Base-by-base conservation (phyloP, 371 early-diverging fungal genomes). In the Aphelidium insulamus region DNA sequence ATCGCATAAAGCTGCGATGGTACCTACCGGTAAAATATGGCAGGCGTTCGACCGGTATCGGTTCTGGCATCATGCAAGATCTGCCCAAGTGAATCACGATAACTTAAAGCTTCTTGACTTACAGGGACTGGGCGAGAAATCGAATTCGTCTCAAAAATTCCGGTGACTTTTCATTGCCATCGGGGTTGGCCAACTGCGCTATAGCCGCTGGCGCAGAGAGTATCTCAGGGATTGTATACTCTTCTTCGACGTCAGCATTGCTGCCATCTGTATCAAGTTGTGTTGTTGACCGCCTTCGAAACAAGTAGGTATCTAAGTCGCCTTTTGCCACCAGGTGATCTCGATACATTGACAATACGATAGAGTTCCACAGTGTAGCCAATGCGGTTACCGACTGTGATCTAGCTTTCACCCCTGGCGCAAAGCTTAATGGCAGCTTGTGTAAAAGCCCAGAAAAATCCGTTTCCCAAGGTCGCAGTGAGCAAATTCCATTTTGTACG, bases 61-160 rank as follows among this genome's bases (percentile, higher is more conserved):
- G 77, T 41, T 72, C 69, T 0, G 83, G 86, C 41, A 86, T 74
- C 2, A 72, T 65, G 2, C 78, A 81, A 5, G 82, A n/a, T n/a
- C n/a, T n/a, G n/a, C n/a, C n/a, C n/a, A n/a, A n/a, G n/a, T n/a
- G n/a, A n/a, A n/a, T n/a, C n/a, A n/a, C n/a, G n/a, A n/a, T n/a
- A n/a, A n/a, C n/a, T n/a, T n/a, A n/a, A n/a, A n/a, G n/a, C n/a
- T n/a, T n/a, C n/a, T n/a, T n/a, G n/a, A n/a, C n/a, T n/a, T n/a
- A 75, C 50, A 86, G 52, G 32, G 77, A 76, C 49, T 83, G 80
- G 2, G 83, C 82, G 59, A 86, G 82, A 48, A 79, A 86, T 21
- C 71, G 66, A 30, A 86, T 72, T 25, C 85, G 72, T n/a, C n/a
- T n/a, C n/a, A n/a, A n/a, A n/a, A n/a, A n/a, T n/a, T n/a, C n/a